These are phyloP conservation scores for Inga leiocalycina DNA, from an alignment of 306 rosid species.

Conservation along the genomic window DNA sequence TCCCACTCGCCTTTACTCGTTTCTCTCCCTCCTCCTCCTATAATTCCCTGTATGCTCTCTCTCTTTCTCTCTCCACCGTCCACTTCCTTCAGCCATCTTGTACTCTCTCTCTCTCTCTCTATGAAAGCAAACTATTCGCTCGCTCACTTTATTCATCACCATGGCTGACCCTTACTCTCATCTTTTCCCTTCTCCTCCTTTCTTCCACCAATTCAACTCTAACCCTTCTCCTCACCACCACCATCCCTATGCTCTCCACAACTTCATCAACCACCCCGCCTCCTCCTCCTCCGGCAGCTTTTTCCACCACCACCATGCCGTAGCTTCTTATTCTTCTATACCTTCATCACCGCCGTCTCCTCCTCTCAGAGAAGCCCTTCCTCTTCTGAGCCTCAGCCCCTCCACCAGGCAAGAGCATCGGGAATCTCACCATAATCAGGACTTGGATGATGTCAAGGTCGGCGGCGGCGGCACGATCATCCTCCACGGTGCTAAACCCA, in stretches of 20 bases:
- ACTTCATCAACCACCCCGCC: constrained; percentile 27
- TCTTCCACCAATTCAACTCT: constrained; percentile 44
- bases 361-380: constrained; percentile 83
- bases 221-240: background rate
- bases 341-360: constrained; percentile 62
- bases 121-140: constrained; percentile 57
- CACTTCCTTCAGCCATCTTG: constrained; percentile 87
- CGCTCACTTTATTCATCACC: constrained; percentile 38
- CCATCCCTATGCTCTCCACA: constrained; percentile 18
- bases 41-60: too few relatives aligned
- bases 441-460: background rate
- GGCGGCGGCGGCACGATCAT: constrained; percentile 2
- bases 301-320: constrained; percentile 13
- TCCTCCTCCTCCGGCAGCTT: background rate
- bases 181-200: constrained; percentile 39
- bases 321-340: background rate
- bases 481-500: background rate
- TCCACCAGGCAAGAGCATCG: constrained; percentile 43
- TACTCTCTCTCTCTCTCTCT: constrained; percentile 58
- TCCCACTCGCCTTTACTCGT: constrained; percentile 33
- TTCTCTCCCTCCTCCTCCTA: background rate
- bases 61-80: constrained; percentile 62
- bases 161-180: constrained; percentile 55
- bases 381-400: constrained; percentile 63
- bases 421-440: background rate